Base-by-base conservation (phyloP, 805 yeast species). In the Saturnispora hagleri region DNA sequence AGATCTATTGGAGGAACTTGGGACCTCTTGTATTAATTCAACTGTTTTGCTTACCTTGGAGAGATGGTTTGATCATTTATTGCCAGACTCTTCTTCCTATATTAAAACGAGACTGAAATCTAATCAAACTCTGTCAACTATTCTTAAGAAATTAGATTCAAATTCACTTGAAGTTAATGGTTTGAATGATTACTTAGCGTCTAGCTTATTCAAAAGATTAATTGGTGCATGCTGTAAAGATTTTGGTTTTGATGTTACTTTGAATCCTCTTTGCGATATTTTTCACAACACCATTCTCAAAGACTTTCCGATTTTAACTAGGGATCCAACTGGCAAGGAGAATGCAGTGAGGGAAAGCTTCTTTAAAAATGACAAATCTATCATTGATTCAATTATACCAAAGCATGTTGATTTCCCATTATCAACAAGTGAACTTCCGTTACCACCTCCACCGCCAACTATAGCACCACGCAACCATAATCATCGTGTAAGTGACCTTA, bases 151-250 rank as follows among this genome's bases (percentile, higher is more conserved):
- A 28, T 62, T 81, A 46, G 84, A 77, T 48, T 53, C 56, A 50
- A 66, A 71, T 2, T 64, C 67, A 7, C 51, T 64, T 2, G 70
- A 68, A 34, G 64, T 65, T 51, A 56, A 62, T 8, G 64, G 64
- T 55, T 57, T 80, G 34, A 72, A 68, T 50, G 82, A 80, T 53
- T 76, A 71, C 24, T 73, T 76, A 28, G 82, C 84, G 0, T 70
- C 76, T 0, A 73, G 79, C 49, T 67, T 86, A 4, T 68, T 85
- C 45, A 75, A 75, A 57, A 77, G 81, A 38, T 61, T 84, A 26
- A 62, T 86, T 20, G 95, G 93, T 2, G 82, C 84, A 9, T 76
- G 88, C 54, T 75, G 84, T 36, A 82, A 80, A 55, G 95, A 87
- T 65, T 87, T 82, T 69, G 95, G 95, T 1, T 87, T 87, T 62